These are phyloP conservation scores for Lasiosphaeria ovina DNA, from an alignment of 495 filamentous ascomycete genomes.

Conservation along the genomic window DNA sequence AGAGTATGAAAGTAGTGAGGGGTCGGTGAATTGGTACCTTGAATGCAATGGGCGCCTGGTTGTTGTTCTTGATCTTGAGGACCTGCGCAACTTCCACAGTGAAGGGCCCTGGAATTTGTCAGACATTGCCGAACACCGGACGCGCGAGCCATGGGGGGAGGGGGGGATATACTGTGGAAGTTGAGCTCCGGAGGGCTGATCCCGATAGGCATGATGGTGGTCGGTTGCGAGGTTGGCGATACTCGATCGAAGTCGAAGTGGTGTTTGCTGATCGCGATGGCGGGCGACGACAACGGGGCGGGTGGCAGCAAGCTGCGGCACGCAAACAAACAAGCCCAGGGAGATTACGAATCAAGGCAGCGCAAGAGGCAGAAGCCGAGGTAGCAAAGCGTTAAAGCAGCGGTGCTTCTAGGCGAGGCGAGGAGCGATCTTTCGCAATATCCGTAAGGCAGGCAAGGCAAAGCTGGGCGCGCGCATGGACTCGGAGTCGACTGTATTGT, in stretches of 20 bases:
- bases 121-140: conserved; percentile 14
- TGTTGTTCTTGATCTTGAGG: conserved; percentile 77
- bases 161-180: conserved; percentile 74
- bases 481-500: conserved; percentile 7
- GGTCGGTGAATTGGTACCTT: conserved; percentile 60
- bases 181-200: conserved; percentile 87
- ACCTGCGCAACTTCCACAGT: conserved; percentile 84
- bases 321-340: too few species aligned
- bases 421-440: not conserved
- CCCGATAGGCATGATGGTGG: conserved; percentile 79
- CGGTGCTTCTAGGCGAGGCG: too few species aligned
- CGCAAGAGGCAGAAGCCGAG: too few species aligned
- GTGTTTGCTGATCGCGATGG: not conserved
- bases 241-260: not conserved
- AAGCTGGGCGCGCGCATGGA: not conserved
- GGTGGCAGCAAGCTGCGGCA: not conserved
- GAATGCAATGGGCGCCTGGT: conserved; percentile 81
- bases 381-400: too few species aligned
- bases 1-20: not conserved
- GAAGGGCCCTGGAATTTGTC: conserved; percentile 72
- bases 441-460: not conserved
- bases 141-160: not conserved
- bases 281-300: not conserved
- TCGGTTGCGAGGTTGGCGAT: conserved; percentile 5
- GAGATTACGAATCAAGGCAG: too few species aligned